Base-by-base conservation (phyloP, 2,329 filamentous ascomycete species). In the Calonectria fujianensis region DNA sequence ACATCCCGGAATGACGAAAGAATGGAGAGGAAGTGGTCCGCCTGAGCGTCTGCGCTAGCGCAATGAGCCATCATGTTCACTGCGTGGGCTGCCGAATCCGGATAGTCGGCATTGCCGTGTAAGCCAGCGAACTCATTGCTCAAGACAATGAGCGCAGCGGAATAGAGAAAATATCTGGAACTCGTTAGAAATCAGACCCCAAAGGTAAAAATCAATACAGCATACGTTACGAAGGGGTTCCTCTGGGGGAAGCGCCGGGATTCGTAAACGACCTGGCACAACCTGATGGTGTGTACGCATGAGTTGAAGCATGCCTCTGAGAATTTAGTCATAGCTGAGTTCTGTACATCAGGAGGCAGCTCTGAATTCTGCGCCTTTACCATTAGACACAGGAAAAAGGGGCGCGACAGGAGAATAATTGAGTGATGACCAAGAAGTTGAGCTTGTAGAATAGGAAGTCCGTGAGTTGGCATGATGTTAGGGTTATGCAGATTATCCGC, bases 371-470 rank as follows among this genome's bases (percentile, higher is more conserved):
- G 82, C 2, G 82, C 80, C 79, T 85, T 84, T 70, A 86, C 90
- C 51, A 92, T 85, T 16, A 92, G 86, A 72, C 89, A 90, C 18
- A 93, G 83, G 73, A 93, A 92, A 80, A 94, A 93, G 0, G 93
- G 92, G 35, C 92, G 87, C 1, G 91, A 92, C 1, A 94, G 86
- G 0, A 94, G 85, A 32, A 94, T 89, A 52, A 93, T 88, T 0
- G 91, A 90, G 80, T 94, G 91, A 70, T 88, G 90, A 72, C 93
- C 90, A 45, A 93, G 85, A 31, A 94, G 84, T 74, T 93, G 92
- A 72, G 90, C 85, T 76, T 94, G 92, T 8, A 94, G 83, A n/a
- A 92, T 89, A 5, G 90, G 89, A 41, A 93, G 88, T 4, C 89
- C 89, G 74, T 91, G 86, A 27, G 86, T 85, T 8, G 48, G 45